phyloP scores from a whole-genome alignment of 176 grass and related monocot species.

The Hsuehochloa calcarea region DNA sequence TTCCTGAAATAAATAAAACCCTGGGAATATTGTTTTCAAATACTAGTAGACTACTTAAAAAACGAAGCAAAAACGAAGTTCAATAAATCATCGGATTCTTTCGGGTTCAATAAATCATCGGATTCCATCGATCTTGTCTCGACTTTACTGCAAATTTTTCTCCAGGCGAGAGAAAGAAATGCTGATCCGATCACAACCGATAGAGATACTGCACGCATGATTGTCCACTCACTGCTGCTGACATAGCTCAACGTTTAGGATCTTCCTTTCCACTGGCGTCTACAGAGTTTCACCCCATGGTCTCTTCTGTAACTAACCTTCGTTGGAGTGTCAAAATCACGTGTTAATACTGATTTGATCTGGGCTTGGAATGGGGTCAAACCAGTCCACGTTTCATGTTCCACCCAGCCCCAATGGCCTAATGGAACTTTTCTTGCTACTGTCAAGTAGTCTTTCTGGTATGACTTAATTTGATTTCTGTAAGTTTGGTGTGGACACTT shows the following conservation, averaged over 20 bases:
- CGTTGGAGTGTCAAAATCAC: slow-evolving; percentile 35
- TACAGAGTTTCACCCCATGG: slow-evolving; percentile 9
- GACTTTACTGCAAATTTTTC: neutral
- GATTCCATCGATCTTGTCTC: slow-evolving; percentile 4
- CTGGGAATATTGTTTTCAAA: neutral
- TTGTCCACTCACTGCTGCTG: neutral
- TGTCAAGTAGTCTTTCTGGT: neutral
- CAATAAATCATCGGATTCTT: slow-evolving; percentile 8
- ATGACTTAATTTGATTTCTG: neutral
- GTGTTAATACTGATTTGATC: neutral
- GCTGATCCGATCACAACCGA: neutral
- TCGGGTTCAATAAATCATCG: neutral
- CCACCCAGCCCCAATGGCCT: neutral
- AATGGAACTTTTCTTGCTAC: neutral
- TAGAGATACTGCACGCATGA: neutral
- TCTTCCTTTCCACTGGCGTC: neutral
- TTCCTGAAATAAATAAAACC: neutral
- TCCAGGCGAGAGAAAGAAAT: neutral
- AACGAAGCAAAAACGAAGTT: neutral
- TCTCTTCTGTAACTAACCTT: neutral
- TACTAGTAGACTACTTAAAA: neutral
- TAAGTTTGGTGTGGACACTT: slow-evolving; percentile 29
- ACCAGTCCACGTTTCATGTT: slow-evolving; percentile 22
- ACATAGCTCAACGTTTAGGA: neutral
- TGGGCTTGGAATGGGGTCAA: slow-evolving; percentile 6